Evolutionary conservation across 352 stramenopile genomes (phyloP).

Genomic region (Globisporangium sylvaticum): DNA sequence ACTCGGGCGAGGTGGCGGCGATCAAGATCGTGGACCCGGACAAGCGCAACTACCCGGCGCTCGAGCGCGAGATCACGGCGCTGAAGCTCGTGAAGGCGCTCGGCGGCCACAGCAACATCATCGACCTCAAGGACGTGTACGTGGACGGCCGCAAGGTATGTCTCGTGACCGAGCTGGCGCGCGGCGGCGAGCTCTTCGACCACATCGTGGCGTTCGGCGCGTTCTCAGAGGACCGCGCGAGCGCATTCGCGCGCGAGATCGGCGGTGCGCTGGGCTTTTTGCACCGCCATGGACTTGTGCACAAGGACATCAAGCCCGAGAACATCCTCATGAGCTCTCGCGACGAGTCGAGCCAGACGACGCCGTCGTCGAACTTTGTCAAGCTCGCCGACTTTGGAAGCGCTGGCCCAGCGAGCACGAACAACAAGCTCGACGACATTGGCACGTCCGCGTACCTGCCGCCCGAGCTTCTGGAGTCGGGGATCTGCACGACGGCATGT

Average conservation of each 20-base stretch:
- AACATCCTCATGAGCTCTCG: conserved; percentile 52
- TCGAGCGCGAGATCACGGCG: conserved; percentile 70
- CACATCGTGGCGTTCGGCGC: conserved; percentile 74
- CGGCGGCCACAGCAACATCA: conserved; percentile 83
- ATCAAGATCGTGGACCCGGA: conserved; percentile 69
- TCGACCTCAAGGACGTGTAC: conserved; percentile 82
- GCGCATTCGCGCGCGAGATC: conserved; percentile 49
- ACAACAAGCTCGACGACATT: conserved; percentile 46
- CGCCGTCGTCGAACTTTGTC: conserved; percentile 19
- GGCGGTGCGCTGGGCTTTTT: conserved; percentile 63
- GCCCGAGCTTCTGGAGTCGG: conserved; percentile 54
- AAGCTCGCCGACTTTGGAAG: conserved; percentile 83
- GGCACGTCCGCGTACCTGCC: conserved; percentile 69
- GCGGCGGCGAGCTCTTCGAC: conserved; percentile 89
- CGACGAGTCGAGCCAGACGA: not conserved
- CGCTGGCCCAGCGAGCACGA: conserved; percentile 41
- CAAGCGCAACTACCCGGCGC: conserved; percentile 35
- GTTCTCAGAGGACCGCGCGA: conserved; percentile 47
- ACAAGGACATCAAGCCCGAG: conserved; percentile 84
- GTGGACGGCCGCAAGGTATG: conserved; percentile 72
- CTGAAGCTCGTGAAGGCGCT: conserved; percentile 70
- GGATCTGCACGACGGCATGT: conserved; percentile 51
- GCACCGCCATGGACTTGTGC: conserved; percentile 63
- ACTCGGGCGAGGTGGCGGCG: conserved; percentile 64
- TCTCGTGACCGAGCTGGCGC: conserved; percentile 85